Conservation (phyloP, 345 rosid genomes). For the Populus tremula region DNA sequence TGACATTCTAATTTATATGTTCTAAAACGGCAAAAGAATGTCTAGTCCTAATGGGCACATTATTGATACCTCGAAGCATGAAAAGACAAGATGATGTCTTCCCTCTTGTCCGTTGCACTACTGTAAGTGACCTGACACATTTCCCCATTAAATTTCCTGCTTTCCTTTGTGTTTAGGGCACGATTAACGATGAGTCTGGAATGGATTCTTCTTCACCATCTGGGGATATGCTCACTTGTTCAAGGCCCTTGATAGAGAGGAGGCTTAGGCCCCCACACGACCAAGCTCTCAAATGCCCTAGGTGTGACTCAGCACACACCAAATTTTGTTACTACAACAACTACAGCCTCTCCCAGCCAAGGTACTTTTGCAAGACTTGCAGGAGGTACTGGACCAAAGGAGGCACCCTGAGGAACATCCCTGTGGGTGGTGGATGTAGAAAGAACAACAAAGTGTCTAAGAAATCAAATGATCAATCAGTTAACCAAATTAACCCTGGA, state of each 20-base stretch:
- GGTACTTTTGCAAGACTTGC: conserved; percentile 97
- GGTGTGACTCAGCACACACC: conserved; percentile 92
- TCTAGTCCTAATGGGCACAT: not conserved
- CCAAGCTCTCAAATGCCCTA: conserved; percentile 87
- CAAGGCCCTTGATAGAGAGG: conserved; percentile 90
- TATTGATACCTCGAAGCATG: not conserved
- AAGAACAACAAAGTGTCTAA: conserved; percentile 78
- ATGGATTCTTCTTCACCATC: conserved; percentile 80
- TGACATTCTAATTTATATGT: conserved; percentile 7
- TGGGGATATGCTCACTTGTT: conserved; percentile 73
- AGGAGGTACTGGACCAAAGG: conserved; percentile 99
- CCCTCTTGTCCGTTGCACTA: not conserved
- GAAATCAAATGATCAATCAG: conserved; percentile 39
- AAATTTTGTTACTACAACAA: conserved; percentile 98
- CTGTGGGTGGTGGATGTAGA: conserved; percentile 95
- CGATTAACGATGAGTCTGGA: conserved; percentile 53
- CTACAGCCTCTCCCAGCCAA: conserved; percentile 94
- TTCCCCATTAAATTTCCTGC: not conserved
- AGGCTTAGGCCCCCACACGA: conserved; percentile 89
- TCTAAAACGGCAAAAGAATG: conserved; percentile 9
- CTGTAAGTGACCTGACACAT: conserved; percentile 11
- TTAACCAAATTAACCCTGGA: conserved; percentile 31
- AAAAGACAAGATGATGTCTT: conserved; percentile 9
- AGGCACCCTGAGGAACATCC: conserved; percentile 88
- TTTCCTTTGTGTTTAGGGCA: conserved; percentile 37